These are phyloP conservation scores for Alternaria dauci DNA, from an alignment of 2,329 filamentous ascomycete species.

Conservation along the genomic window DNA sequence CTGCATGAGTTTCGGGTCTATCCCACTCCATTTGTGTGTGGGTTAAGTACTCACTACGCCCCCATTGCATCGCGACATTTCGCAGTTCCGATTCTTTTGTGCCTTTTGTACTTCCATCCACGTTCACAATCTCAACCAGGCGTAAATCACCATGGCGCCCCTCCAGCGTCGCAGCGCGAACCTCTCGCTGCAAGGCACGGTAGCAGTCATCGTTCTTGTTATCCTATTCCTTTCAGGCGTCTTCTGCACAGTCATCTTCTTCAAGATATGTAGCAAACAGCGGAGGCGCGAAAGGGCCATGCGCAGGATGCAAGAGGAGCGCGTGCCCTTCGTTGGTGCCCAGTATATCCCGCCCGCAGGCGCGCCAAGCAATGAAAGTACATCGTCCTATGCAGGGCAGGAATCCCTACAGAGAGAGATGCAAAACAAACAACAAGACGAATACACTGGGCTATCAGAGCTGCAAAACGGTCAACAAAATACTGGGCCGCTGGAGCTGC, in stretches of 20 bases:
- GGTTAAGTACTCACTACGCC: constrained; percentile 3
- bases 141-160: constrained; percentile 15
- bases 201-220: constrained; percentile 6
- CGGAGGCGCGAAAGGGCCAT: constrained; percentile 13
- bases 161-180: constrained; percentile 13
- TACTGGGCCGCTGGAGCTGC: constrained; percentile 18
- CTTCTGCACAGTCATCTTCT: constrained; percentile 15
- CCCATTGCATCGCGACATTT: neutral
- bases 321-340: constrained; percentile 4
- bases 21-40: neutral
- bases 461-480: neutral
- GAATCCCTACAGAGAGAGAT: neutral
- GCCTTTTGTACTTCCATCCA: neutral
- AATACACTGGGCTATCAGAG: constrained; percentile 3
- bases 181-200: constrained; percentile 4
- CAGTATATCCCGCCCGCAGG: constrained; percentile 4
- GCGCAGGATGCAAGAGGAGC: constrained; percentile 20
- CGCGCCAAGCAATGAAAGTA: neutral
- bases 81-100: neutral
- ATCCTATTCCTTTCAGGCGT: neutral
- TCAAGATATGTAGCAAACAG: constrained; percentile 20
- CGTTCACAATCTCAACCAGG: neutral
- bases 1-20: neutral
- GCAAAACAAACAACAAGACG: neutral
- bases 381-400: neutral